These are phyloP conservation scores for Amanita polypyramis DNA, from an alignment of 768 basidiomycete genomes.

Conservation along the genomic window DNA sequence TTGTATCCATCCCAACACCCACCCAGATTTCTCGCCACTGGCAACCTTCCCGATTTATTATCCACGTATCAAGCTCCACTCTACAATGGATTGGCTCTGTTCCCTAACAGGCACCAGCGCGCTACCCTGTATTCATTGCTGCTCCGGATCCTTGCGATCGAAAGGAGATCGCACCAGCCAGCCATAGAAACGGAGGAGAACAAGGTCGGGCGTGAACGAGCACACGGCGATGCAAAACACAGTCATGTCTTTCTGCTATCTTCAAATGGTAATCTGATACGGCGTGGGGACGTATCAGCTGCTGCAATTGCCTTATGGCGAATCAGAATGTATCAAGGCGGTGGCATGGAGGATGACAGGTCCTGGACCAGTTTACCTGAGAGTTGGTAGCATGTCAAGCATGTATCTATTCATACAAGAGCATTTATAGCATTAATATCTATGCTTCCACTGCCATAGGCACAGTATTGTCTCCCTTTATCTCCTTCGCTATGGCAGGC, in stretches of 20 bases:
- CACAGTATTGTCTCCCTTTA: constrained; percentile 24
- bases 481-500: constrained; percentile 29
- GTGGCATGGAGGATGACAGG: constrained; percentile 30
- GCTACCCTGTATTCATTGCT: constrained; percentile 43
- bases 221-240: constrained; percentile 26
- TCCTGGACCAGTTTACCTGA: constrained; percentile 8
- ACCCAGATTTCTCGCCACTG: constrained; percentile 1
- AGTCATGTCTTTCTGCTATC: constrained; percentile 65
- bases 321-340: constrained; percentile 65
- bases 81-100: constrained; percentile 57
- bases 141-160: constrained; percentile 34
- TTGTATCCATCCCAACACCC: constrained; percentile 13
- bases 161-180: constrained; percentile 21
- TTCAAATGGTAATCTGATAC: constrained; percentile 37
- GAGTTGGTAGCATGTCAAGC: neutral
- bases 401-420: constrained; percentile 8
- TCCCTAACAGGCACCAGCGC: constrained; percentile 53
- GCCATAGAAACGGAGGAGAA: neutral
- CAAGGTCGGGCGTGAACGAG: neutral
- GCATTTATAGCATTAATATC: constrained; percentile 10
- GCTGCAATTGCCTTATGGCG: constrained; percentile 73
- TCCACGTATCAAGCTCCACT: constrained; percentile 37
- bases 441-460: constrained; percentile 40
- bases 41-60: constrained; percentile 12
- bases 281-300: constrained; percentile 49